Evolutionary conservation across 1,284 basidiomycete genomes (phyloP), one percentile per base, ranked within the genome.

Genomic region (Mycena citricolor): DNA sequence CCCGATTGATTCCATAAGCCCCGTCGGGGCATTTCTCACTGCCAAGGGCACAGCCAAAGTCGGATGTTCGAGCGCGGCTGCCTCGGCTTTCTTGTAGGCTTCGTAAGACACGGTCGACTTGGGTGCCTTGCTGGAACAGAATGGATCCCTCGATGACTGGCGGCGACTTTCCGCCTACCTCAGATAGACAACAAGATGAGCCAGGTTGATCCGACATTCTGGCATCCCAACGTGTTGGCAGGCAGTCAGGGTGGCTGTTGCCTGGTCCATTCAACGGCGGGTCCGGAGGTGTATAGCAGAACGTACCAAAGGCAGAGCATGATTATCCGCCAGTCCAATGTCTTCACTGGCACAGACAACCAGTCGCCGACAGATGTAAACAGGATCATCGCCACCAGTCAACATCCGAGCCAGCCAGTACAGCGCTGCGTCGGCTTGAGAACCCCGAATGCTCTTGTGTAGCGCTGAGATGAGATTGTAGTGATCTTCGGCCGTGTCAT

Each of bases 371-470:
- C 85, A 88, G 49, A 94, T 81, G 59, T 86, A 95, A 26, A 93
- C 61, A 2, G 93, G 87, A 64, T 95, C 93, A 62, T 95, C 91
- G 10, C 90, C 92, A n/a, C 81, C 86, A 34, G 73, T 76, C 25
- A 90, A 69, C 87, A 92, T 90, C 32, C 83, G 74, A 8, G 88
- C 89, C 6, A 93, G 72, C 90, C 91, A 95, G 65, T 94, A 95
- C 68, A 95, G 70, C 6, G 90, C 90, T 0, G 90, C 92, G 55
- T 79, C 77, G 2, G 83, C 80, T 54, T 93, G 79, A 40, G 81
- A 81, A 6, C 90, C 91, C 31, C 93, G 76, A 23, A 95, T 78
- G 49, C 81, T 81, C 63, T 95, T 95, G 66, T 95, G 93, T 54
- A 92, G 65, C 5, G 91, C 91, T 22, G 81, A 86, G 54, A 95